Percentiles rank a stretch among this genome's conserved stretches.
phyloP scores from a whole-genome alignment of 305 asterid species.

The Euphrasia arctica region DNA sequence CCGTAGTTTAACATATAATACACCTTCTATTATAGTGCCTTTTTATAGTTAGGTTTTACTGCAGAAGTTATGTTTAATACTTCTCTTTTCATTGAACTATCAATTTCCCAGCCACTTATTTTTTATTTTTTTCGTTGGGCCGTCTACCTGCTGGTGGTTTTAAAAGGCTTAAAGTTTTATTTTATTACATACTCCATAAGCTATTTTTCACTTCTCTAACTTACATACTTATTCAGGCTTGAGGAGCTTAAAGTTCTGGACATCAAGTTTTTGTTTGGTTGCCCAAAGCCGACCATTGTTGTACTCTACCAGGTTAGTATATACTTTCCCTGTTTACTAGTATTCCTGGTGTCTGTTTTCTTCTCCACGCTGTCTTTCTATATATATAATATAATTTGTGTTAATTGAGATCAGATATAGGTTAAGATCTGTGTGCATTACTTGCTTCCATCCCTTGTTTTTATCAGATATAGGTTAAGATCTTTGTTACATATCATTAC shows the following conservation, averaged over 20 bases:
- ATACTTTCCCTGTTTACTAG: constrained; percentile 8
- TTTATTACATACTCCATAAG: background rate
- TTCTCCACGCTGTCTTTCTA: constrained; percentile 12
- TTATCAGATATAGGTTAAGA: background rate
- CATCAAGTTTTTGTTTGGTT: constrained; percentile 86
- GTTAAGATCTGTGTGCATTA: constrained; percentile 9
- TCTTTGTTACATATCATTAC: constrained; percentile 16
- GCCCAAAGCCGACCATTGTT: constrained; percentile 86
- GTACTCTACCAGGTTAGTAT: constrained; percentile 83
- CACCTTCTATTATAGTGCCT: background rate
- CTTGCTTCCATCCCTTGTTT: background rate
- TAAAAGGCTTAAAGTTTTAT: background rate
- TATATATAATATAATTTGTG: constrained; percentile 9
- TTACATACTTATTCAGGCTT: constrained; percentile 50
- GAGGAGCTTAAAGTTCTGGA: constrained; percentile 97
- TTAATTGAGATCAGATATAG: constrained; percentile 12
- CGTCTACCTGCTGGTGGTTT: too few relatives aligned
- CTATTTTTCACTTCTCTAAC: constrained; percentile 20
- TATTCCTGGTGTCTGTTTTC: constrained; percentile 12
- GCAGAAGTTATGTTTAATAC: background rate
- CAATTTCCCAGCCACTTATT: too few relatives aligned
- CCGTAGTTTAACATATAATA: background rate
- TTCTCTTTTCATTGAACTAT: constrained; percentile 14
- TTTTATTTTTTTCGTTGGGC: too few relatives aligned
- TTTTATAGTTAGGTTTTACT: background rate